These are phyloP conservation scores for Exophiala dermatitidis DNA, from an alignment of 2,329 filamentous ascomycete species.

Conservation along the genomic window DNA sequence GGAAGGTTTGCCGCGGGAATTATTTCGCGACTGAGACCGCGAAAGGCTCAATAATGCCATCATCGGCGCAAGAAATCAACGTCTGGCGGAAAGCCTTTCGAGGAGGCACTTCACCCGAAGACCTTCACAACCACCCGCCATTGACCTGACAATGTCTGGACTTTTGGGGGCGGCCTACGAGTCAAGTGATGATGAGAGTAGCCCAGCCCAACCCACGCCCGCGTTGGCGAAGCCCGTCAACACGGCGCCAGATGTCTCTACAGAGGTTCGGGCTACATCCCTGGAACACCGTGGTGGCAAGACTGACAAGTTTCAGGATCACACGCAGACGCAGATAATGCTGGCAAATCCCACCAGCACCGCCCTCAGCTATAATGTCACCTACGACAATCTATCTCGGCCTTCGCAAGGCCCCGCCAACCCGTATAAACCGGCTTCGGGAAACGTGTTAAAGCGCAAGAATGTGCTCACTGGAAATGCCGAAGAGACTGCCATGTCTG, in stretches of 20 bases:
- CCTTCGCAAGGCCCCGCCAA: constrained; percentile 63
- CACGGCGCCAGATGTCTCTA: constrained; percentile 48
- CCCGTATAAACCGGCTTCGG: constrained; percentile 60
- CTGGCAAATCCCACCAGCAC: constrained; percentile 47
- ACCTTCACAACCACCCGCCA: no score
- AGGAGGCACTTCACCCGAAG: no score
- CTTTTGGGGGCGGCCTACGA: constrained; percentile 41
- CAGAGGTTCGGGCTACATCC: constrained; percentile 48
- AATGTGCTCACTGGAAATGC: constrained; percentile 80
- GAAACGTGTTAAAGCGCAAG: constrained; percentile 61
- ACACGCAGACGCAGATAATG: constrained; percentile 45
- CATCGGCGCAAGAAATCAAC: no score
- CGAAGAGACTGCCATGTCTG: constrained; percentile 80
- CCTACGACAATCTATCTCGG: constrained; percentile 64
- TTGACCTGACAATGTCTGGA: constrained; percentile 34
- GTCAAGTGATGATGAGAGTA: constrained; percentile 44
- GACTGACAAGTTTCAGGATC: constrained; percentile 39
- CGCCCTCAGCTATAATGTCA: constrained; percentile 48
- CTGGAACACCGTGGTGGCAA: constrained; percentile 11
- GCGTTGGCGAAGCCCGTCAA: constrained; percentile 34
- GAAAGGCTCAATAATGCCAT: no score
- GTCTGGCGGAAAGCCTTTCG: no score
- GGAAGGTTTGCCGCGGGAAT: constrained; percentile 3
- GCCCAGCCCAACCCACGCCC: constrained; percentile 22
- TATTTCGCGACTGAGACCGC: not conserved